Conservation (phyloP, 352 stramenopile species). For the Globisporangium sylvaticum region DNA sequence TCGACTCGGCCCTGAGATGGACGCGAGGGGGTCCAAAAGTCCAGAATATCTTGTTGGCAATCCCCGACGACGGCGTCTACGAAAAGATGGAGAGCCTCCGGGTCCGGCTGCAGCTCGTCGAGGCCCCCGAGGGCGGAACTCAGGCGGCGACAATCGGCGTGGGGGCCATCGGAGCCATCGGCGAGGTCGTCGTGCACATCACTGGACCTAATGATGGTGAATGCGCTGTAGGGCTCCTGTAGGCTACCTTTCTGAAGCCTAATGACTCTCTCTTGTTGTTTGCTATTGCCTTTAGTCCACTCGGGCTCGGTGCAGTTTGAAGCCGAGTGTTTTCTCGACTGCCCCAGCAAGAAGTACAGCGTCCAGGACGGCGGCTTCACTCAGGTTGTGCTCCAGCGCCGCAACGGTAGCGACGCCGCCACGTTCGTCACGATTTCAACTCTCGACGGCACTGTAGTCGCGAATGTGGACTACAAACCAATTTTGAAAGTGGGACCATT, state of each 20-base stretch:
- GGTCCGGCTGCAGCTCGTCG: slow-evolving; percentile 30
- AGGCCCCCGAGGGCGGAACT: slow-evolving; percentile 14
- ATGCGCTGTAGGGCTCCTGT: background rate
- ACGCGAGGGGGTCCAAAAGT: slow-evolving; percentile 24
- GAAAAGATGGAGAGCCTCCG: slow-evolving; percentile 49
- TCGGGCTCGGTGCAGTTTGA: slow-evolving; percentile 56
- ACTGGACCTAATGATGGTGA: slow-evolving; percentile 50
- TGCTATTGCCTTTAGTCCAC: slow-evolving; percentile 16
- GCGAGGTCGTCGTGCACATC: slow-evolving; percentile 47
- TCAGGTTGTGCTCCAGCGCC: slow-evolving; percentile 49
- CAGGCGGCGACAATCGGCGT: slow-evolving; percentile 16
- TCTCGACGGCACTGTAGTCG: slow-evolving; percentile 39
- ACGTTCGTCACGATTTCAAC: slow-evolving; percentile 42
- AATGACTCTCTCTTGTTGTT: background rate
- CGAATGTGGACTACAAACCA: slow-evolving; percentile 46
- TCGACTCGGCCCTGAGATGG: slow-evolving; percentile 36
- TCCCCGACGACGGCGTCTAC: slow-evolving; percentile 48
- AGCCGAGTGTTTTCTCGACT: slow-evolving; percentile 64
- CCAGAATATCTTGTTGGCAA: slow-evolving; percentile 43
- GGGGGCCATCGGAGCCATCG: slow-evolving; percentile 37
- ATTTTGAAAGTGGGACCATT: slow-evolving; percentile 30
- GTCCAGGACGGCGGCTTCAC: slow-evolving; percentile 44
- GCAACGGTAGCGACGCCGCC: slow-evolving; percentile 41
- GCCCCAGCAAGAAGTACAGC: slow-evolving; percentile 38
- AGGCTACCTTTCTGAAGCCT: background rate